phyloP scores from a whole-genome alignment of 225 moss, liverwort and hornwort genomes.

The Ulota crispa region DNA sequence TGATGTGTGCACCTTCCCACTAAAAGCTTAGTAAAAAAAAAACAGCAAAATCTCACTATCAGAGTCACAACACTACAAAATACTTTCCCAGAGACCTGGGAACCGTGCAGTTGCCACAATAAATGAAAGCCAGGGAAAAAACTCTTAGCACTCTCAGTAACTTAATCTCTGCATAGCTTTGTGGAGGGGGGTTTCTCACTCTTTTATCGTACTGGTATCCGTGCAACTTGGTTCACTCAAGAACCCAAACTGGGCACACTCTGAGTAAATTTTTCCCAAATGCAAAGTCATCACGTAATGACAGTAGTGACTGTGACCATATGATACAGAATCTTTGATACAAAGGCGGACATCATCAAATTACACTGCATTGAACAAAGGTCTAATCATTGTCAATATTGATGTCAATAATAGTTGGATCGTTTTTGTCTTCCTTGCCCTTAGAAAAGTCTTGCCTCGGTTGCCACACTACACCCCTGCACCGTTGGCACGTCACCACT shows the following conservation, averaged over 20 bases:
- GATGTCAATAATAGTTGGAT: conserved; percentile 90
- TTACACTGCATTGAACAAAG: conserved; percentile 10
- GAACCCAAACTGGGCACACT: conserved; percentile 1
- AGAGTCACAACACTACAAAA: conserved; percentile 9
- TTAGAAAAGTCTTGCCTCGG: conserved; percentile 96
- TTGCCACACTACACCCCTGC: conserved; percentile 97
- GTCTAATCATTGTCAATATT: conserved; percentile 75
- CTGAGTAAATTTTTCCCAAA: conserved; percentile 30
- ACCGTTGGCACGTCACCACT: conserved; percentile 88
- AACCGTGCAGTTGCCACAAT: conserved; percentile 25
- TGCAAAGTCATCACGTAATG: conserved; percentile 51
- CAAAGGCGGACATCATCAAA: conserved; percentile 20
- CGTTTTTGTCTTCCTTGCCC: conserved; percentile 62
- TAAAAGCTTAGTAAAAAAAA: neutral
- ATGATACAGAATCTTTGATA: conserved; percentile 46
- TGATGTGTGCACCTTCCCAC: conserved; percentile 8
- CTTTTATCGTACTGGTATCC: conserved; percentile 40
- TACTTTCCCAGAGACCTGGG: conserved; percentile 11
- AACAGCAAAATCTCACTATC: conserved; percentile 20
- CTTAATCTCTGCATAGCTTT: conserved; percentile 18
- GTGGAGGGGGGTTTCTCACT: conserved; percentile 28
- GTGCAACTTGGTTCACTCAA: conserved; percentile 44
- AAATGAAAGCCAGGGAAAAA: conserved; percentile 2
- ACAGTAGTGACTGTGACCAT: conserved; percentile 32
- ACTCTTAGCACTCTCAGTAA: conserved; percentile 18